Percentiles rank a stretch among this genome's conserved stretches.
phyloP scores from a whole-genome alignment of 2,329 filamentous ascomycete species.

The Paraconiothyrium sp. region DNA sequence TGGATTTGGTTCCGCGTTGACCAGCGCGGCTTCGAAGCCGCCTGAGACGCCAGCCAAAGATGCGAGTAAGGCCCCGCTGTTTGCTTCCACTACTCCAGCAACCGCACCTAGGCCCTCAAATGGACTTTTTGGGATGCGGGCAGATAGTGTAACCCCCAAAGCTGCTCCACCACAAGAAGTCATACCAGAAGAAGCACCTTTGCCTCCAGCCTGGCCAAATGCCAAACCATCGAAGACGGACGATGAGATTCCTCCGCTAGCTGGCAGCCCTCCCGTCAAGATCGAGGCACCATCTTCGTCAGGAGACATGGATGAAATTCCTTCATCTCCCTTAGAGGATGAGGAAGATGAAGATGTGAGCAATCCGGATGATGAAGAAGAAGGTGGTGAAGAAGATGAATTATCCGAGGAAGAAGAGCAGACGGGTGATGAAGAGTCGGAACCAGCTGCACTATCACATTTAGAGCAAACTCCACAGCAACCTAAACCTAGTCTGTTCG shows the following conservation, averaged over 20 bases:
- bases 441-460: constrained; percentile 49
- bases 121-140: constrained; percentile 18
- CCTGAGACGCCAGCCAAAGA: constrained; percentile 53
- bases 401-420: constrained; percentile 54
- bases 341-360: constrained; percentile 50
- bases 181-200: constrained; percentile 33
- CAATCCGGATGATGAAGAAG: constrained; percentile 42
- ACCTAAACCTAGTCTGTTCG: constrained; percentile 28
- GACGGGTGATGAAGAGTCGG: constrained; percentile 39
- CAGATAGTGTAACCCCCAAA: constrained; percentile 20
- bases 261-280: constrained; percentile 59
- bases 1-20: constrained; percentile 67
- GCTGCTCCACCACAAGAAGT: constrained; percentile 17
- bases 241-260: constrained; percentile 56
- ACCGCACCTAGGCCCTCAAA: constrained; percentile 32
- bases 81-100: constrained; percentile 50
- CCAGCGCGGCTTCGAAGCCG: constrained; percentile 26
- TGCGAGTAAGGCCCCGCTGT: constrained; percentile 41
- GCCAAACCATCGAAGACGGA: constrained; percentile 42
- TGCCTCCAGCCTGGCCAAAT: constrained; percentile 49
- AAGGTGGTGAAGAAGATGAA: constrained; percentile 25
- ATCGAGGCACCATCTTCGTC: constrained; percentile 49
- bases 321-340: constrained; percentile 44
- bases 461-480: constrained; percentile 28
- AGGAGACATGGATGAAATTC: constrained; percentile 27